A percentile compares a stretch with the other conserved stretches of the same genome.
These are phyloP conservation scores for Sphagnum tenellum DNA, from an alignment of 225 moss, liverwort and hornwort genomes.

Conservation along the genomic window DNA sequence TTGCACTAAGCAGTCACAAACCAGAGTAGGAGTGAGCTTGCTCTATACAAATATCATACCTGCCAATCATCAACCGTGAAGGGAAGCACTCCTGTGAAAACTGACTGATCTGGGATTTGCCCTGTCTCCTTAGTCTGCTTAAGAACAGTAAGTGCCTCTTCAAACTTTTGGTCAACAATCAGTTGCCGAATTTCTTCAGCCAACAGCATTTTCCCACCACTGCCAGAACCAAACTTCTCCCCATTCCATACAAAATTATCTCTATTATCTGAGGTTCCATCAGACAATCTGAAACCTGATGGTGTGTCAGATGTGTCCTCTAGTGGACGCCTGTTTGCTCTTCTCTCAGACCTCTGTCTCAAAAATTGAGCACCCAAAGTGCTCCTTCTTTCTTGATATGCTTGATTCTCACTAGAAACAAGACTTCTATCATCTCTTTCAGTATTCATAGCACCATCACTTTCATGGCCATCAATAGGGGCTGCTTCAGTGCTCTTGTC, in stretches of 20 bases:
- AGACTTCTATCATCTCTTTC: too few relatives aligned
- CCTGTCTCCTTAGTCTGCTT: constrained; percentile 11
- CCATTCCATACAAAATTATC: too few relatives aligned
- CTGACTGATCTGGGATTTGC: constrained; percentile 3
- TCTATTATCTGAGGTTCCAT: constrained; percentile 14
- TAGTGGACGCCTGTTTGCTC: too few relatives aligned
- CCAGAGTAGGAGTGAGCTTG: too few relatives aligned
- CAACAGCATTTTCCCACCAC: constrained; percentile 11
- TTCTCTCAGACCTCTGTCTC: too few relatives aligned
- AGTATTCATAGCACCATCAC: too few relatives aligned
- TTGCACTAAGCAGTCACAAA: too few relatives aligned
- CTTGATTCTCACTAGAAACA: too few relatives aligned
- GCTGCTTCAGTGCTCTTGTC: neutral
- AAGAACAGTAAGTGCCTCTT: constrained; percentile 12
- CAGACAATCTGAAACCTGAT: too few relatives aligned
- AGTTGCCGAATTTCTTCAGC: constrained; percentile 16
- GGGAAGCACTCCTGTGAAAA: constrained; percentile 14
- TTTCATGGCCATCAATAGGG: neutral
- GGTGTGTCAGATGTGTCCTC: too few relatives aligned
- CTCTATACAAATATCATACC: constrained; percentile 4
- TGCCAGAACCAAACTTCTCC: constrained; percentile 5
- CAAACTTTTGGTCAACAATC: constrained; percentile 2
- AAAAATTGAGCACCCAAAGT: too few relatives aligned
- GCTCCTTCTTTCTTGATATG: too few relatives aligned
- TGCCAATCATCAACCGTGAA: constrained; percentile 24